Base-by-base conservation (phyloP, 2,329 filamentous ascomycete species). In the Aspergillus sp. region DNA sequence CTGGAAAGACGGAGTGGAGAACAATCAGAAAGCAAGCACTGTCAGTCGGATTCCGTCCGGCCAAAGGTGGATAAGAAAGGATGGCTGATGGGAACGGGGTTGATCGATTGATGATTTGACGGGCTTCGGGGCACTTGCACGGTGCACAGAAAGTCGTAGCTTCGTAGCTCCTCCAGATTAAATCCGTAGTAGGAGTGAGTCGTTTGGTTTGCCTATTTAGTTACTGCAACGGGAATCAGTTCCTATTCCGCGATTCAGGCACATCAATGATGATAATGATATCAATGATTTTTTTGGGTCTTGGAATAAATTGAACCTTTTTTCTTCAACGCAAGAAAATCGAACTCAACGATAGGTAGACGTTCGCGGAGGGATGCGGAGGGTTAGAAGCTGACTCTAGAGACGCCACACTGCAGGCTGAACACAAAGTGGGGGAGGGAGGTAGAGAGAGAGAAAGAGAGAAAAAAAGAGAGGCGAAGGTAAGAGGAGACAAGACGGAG, bases 311-410 rank as follows among this genome's bases (percentile, higher is more conserved):
- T 29, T 29, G 26, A 29, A 29, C 26, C 26, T 29, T 29, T 29
- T 2, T 29, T 9, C 29, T 32, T 11, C 22, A 55, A 5, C 36
- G 46, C 49, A 36, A 52, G 39, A 46, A 52, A 24, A 49, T 36
- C 1, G 14, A 36, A 14, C 32, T 16, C 32, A 36, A 36, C 26
- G 54, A 58, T 36, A 58, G 55, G 49, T 42, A 32, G 22, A 55
- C 51, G 32, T 49, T 42, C 24, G 49, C 31, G 54, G 46, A 52
- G 56, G 18, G 52, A 52, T 45, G 53, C 36, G 32, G 50, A 57
- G 18, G 59, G 56, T 42, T 55, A 55, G 66, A 68, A 63, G 67
- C 67, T 69, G 64, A 69, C 57, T 63, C 52, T 32, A 60, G 57
- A 57, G 50, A 52, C 62, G 58, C 59, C 29, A 39, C 62, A 60